These are phyloP conservation scores for Diaporthe sp. DNA, from an alignment of 2,329 filamentous ascomycete genomes.

Conservation along the genomic window DNA sequence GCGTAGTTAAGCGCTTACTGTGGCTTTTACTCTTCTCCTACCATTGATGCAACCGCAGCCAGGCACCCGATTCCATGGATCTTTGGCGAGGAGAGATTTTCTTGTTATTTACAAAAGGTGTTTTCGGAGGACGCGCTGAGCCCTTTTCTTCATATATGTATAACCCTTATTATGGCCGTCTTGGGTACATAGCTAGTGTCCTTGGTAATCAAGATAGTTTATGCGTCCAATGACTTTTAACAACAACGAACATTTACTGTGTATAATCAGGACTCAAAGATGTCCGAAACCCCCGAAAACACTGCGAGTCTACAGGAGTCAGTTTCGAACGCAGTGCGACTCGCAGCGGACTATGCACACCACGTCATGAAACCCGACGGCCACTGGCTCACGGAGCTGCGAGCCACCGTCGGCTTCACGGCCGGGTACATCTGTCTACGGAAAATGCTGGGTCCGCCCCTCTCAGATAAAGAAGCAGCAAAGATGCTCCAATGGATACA, in stretches of 20 bases:
- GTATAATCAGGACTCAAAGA: background rate
- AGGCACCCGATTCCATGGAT: background rate
- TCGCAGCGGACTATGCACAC: background rate
- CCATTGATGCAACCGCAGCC: background rate
- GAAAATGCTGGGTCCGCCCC: background rate
- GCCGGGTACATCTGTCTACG: background rate
- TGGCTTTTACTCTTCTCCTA: background rate
- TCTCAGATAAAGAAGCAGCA: background rate
- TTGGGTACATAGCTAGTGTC: background rate
- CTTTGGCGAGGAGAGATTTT: background rate
- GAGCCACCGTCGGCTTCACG: background rate
- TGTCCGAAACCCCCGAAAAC: background rate
- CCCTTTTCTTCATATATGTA: conserved; percentile 6
- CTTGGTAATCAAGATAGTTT: background rate
- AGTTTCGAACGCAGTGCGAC: background rate
- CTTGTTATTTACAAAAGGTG: background rate
- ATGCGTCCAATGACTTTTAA: background rate
- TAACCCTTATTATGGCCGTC: background rate
- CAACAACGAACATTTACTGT: background rate
- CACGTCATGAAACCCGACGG: background rate
- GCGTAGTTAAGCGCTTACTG: conserved; percentile 6
- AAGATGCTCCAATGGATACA: background rate
- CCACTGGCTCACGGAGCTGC: conserved; percentile 3
- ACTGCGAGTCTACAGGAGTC: background rate
- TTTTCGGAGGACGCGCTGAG: background rate